Conservation (phyloP, 2,329 filamentous ascomycete species). For the Botrytis hyacinthi region DNA sequence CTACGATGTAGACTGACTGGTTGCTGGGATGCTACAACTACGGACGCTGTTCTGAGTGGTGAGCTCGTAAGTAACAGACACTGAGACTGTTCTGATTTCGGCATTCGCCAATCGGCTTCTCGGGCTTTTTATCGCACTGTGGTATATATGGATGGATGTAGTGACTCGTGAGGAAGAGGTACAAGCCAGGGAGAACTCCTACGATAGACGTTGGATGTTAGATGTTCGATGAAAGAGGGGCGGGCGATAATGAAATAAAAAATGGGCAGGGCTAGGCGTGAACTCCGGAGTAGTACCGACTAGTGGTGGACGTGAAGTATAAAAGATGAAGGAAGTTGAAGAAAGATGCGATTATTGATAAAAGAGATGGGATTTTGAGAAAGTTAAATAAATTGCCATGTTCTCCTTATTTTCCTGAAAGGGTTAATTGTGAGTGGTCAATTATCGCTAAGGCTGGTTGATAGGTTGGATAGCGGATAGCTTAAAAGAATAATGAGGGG, state of each 20-base stretch:
- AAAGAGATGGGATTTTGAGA: neutral
- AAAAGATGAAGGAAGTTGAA: neutral
- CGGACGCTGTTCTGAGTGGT: neutral
- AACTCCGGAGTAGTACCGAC: neutral
- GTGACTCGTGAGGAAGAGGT: neutral
- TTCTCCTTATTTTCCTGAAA: neutral
- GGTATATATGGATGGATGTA: neutral
- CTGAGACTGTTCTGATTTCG: neutral
- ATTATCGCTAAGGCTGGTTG: neutral
- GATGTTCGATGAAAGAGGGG: neutral
- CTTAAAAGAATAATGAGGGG: neutral
- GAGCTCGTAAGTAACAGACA: neutral
- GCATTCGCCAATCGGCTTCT: neutral
- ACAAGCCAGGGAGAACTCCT: neutral
- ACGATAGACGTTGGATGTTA: neutral
- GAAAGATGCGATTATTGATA: neutral
- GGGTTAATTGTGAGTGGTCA: neutral
- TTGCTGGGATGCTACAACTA: neutral
- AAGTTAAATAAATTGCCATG: neutral
- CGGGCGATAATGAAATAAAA: neutral
- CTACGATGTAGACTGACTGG: neutral
- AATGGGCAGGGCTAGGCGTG: neutral
- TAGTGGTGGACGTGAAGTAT: neutral
- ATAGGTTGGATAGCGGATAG: neutral
- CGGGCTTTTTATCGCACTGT: neutral